phyloP scores from a whole-genome alignment of 306 rosid species.

The Vigna mungo region DNA sequence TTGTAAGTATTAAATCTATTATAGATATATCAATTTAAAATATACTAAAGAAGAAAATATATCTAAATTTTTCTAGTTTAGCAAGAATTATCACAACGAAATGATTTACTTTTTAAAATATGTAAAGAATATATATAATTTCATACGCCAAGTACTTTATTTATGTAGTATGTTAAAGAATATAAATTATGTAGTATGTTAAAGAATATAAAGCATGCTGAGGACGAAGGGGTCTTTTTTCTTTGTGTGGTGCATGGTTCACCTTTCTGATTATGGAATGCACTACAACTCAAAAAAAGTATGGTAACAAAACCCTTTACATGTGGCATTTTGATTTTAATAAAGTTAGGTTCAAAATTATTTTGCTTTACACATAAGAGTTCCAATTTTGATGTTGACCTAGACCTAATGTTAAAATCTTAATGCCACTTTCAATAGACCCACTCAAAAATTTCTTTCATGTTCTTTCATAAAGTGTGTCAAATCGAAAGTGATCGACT shows the following conservation, averaged over 20 bases:
- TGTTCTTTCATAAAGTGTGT: slow-evolving; percentile 6
- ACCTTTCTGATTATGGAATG: slow-evolving; percentile 44
- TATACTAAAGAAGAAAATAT: no score
- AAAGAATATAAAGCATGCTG: slow-evolving; percentile 30
- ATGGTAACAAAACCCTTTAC: slow-evolving; percentile 22
- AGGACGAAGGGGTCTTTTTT: slow-evolving; percentile 1
- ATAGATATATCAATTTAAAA: no score
- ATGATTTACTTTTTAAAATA: neutral
- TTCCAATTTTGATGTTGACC: slow-evolving; percentile 54
- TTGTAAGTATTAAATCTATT: fast-evolving
- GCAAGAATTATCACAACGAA: neutral
- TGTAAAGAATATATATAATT: neutral
- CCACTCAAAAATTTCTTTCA: slow-evolving; percentile 24
- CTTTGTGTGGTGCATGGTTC: slow-evolving; percentile 30
- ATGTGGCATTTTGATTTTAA: slow-evolving; percentile 35
- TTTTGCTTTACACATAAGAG: slow-evolving; percentile 52
- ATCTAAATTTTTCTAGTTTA: no score
- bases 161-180: slow-evolving; percentile 32
- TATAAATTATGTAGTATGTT: slow-evolving; percentile 21
- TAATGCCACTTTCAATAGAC: slow-evolving; percentile 17
- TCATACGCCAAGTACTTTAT: slow-evolving; percentile 27
- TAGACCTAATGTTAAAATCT: slow-evolving; percentile 49
- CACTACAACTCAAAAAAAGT: slow-evolving; percentile 37
- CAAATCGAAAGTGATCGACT: slow-evolving; percentile 18
- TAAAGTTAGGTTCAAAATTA: slow-evolving; percentile 30